These are phyloP conservation scores for Nicotiana paniculata DNA, from an alignment of 257 asterid species.

Conservation along the genomic window DNA sequence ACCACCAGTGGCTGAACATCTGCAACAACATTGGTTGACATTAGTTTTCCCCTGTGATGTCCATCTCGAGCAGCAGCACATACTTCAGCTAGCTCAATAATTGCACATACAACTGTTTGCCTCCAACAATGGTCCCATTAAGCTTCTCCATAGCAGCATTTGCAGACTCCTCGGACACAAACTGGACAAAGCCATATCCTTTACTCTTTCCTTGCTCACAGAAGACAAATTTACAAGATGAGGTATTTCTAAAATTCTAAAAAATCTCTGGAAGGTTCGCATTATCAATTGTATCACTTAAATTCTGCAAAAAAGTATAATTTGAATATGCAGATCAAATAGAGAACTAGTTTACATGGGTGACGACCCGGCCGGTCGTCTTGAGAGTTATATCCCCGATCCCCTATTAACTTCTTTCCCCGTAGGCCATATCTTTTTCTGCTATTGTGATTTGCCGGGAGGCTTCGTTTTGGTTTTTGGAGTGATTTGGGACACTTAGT, in stretches of 20 bases:
- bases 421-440: no score
- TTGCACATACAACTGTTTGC: background rate
- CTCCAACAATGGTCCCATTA: no score
- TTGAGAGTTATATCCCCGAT: no score
- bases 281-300: conserved; percentile 27
- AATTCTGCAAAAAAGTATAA: background rate
- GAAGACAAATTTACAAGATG: conserved; percentile 56
- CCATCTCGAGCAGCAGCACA: conserved; percentile 95
- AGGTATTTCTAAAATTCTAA: conserved; percentile 31
- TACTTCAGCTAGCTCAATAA: conserved; percentile 84
- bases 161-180: background rate
- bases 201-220: conserved; percentile 40
- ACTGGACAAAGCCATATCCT: conserved; percentile 61
- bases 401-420: no score
- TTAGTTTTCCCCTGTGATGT: conserved; percentile 91
- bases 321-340: background rate
- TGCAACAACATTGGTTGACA: conserved; percentile 63
- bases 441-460: no score
- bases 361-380: no score
- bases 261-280: conserved; percentile 30
- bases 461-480: no score
- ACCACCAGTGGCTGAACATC: conserved; percentile 48
- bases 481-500: no score
- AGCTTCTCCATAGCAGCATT: no score
- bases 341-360: background rate